A percentile compares a stretch with the other conserved stretches of the same genome.
Evolutionary conservation across 371 early-diverging fungal species (phyloP).

Genomic region (Mortierella sp.): DNA sequence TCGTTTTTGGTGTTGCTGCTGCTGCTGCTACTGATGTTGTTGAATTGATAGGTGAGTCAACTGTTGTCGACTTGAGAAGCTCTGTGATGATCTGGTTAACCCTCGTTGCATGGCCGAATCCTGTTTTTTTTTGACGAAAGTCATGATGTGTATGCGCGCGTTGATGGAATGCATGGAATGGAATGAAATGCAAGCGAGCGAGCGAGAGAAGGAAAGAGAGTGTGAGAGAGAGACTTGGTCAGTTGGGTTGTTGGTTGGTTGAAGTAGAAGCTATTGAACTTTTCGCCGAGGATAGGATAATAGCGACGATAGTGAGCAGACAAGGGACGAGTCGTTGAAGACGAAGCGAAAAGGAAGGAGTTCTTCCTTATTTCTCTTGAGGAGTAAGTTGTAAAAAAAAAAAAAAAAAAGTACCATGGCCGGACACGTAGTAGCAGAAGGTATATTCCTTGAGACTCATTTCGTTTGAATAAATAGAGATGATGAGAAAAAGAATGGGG

Average conservation of each 20-base stretch:
- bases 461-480: not conserved
- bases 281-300: not conserved
- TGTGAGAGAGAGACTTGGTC: not conserved
- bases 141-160: not conserved
- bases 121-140: constrained; percentile 38
- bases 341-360: constrained; percentile 9
- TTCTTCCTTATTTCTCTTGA: not conserved
- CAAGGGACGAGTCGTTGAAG: not conserved
- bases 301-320: not conserved
- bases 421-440: constrained; percentile 80
- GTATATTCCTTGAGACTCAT: constrained; percentile 53
- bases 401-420: constrained; percentile 64
- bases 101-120: constrained; percentile 81
- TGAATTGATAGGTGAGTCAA: not conserved
- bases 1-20: not conserved
- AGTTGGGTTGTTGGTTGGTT: not conserved
- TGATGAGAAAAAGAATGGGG: not conserved
- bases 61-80: constrained; percentile 62
- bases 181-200: not conserved
- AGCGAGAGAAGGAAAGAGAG: not conserved
- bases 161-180: not conserved
- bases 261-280: not conserved
- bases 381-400: too few species aligned
- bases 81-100: constrained; percentile 73
- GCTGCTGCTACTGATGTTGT: not conserved